Percentiles rank a stretch among this genome's conserved stretches.
Conservation (phyloP, 75 land plant species). For the Pinus tabuliformis region DNA sequence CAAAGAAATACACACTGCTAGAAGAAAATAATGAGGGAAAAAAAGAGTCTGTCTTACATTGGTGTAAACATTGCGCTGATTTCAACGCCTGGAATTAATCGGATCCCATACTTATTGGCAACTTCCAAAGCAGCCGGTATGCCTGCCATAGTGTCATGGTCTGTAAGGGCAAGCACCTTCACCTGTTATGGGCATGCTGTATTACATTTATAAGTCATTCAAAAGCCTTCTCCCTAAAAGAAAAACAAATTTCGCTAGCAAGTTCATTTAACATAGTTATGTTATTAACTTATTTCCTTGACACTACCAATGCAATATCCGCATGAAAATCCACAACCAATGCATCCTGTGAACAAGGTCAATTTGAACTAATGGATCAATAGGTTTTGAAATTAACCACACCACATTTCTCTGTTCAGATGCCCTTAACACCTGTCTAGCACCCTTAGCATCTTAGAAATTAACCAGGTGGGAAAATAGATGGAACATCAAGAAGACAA, state of each 20-base stretch:
- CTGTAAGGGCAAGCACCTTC: slow-evolving; percentile 91
- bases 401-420: not conserved
- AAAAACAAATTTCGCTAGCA: not conserved
- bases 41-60: slow-evolving; percentile 27
- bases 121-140: slow-evolving; percentile 81
- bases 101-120: slow-evolving; percentile 63
- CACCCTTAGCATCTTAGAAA: not conserved
- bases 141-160: slow-evolving; percentile 97
- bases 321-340: not conserved
- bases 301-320: not conserved
- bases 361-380: not conserved
- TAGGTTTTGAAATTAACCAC: not conserved
- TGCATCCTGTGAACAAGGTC: not conserved
- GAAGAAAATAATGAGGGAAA: not conserved
- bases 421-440: not conserved
- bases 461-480: no score
- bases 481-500: no score
- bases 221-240: not conserved
- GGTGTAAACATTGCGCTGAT: slow-evolving; percentile 69
- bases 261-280: not conserved
- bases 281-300: not conserved
- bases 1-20: not conserved
- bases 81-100: slow-evolving; percentile 91
- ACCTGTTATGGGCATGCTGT: slow-evolving; percentile 57
- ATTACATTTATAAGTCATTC: slow-evolving; percentile 7